Evolutionary conservation across 192 early-diverging fungal species (phyloP).

Genomic region (Chytriomyces hyalinus): DNA sequence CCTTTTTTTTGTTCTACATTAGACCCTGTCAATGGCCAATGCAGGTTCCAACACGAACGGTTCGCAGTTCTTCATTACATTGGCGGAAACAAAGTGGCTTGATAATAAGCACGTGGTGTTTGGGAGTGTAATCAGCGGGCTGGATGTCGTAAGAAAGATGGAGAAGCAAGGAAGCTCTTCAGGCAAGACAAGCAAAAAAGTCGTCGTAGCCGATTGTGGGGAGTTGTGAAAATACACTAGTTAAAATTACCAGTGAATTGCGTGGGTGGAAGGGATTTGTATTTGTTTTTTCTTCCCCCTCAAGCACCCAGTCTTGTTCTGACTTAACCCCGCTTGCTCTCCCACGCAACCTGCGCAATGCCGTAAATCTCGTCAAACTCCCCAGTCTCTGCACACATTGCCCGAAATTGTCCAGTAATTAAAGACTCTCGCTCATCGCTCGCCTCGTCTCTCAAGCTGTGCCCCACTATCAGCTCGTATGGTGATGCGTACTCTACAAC

Average conservation of each 20-base stretch:
- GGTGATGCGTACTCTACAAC: conserved; percentile 68
- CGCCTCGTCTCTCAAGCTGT: not conserved
- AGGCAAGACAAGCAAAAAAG: conserved; percentile 57
- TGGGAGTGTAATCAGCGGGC: conserved; percentile 51
- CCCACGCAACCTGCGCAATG: conserved; percentile 21
- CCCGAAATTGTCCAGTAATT: conserved; percentile 39
- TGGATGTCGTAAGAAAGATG: conserved; percentile 71
- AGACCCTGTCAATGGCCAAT: conserved; percentile 88
- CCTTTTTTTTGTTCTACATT: conserved; percentile 10
- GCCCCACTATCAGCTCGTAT: conserved; percentile 59
- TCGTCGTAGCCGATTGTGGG: conserved; percentile 71
- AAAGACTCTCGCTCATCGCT: conserved; percentile 2
- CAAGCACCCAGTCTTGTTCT: no score
- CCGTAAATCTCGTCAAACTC: conserved; percentile 43
- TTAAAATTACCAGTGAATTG: no score
- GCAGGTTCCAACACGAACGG: conserved; percentile 89
- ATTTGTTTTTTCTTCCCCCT: no score
- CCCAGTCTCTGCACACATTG: conserved; percentile 48
- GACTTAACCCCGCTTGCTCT: not conserved
- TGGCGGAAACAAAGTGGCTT: conserved; percentile 80
- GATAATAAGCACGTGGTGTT: conserved; percentile 87
- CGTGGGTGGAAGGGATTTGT: no score
- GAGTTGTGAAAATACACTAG: conserved; percentile 24
- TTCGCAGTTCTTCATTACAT: conserved; percentile 91
- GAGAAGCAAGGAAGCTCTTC: conserved; percentile 61